Base-by-base conservation (phyloP, 2,329 filamentous ascomycete genomes). In the Pseudogymnoascus sp. region DNA sequence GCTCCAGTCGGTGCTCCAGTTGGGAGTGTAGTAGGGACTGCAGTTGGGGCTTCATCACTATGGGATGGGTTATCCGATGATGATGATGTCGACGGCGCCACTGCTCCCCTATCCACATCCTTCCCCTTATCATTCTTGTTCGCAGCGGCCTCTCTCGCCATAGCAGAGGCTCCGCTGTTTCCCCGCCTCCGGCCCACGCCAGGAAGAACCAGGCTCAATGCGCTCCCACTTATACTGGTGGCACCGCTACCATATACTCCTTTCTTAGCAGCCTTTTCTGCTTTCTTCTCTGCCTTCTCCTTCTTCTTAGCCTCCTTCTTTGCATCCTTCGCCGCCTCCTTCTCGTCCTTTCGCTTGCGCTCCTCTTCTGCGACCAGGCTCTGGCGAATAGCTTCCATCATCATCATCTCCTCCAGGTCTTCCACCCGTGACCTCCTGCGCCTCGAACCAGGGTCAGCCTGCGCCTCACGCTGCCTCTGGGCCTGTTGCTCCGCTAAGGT, bases 331-430 rank as follows among this genome's bases (percentile, higher is more conserved):
- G 82, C 83, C 0, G 84, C 82, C 64, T 91, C 90, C 72, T 93
- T 93, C 60, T 95, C 90, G 59, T 89, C 88, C 71, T 91, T 95
- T 56, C 84, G 88, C 68, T 91, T 89, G n/a, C 93, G 84, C 43
- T 97, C 93, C 71, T 97, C 93, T 73, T 99, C 95, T 1, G 91
- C 88, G 0, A 89, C 92, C n/a, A 99, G 79, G 59, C 92, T 96
- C 31, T 96, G 76, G 40, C 95, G 83, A 59, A 99, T 96, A 0
- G 95, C 95, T 74, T 99, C 95, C 82, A 95, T 91, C 80, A 97
- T 92, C 95, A 99, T 99, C 80, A 99, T 90, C 59, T 96, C 93
- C 73, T 99, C 95, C 0, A 97, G 82, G 69, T 97, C 93, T 21
- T 96, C 91, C 72, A 96, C 85, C 31, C 91, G 82, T 63, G 76